Base-by-base conservation (phyloP, 441 rosid genomes). In the Erodium chrysanthum region DNA sequence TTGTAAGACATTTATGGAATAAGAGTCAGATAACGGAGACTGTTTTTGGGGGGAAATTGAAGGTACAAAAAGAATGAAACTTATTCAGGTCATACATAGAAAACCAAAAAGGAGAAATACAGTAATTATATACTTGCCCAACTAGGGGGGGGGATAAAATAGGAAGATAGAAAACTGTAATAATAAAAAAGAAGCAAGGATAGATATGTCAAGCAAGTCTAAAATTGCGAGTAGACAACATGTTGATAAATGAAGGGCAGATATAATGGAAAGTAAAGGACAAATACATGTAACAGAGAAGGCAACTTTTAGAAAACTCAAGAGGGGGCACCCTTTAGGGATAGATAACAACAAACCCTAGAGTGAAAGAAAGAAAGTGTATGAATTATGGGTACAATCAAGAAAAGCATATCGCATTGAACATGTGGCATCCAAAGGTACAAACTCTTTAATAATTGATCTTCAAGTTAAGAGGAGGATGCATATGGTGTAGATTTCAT, bases 1-100 rank as follows among this genome's bases (percentile, higher is more conserved):
- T 33, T 42, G 17, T 59, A 35, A 66, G 65, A 70, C 48, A 69
- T 48, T 20, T 20, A 46, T 40, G 15, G 0, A 60, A 35, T 48
- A 14, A 67, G 44, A 56, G 14, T 52, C 21, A 35, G 31, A 33
- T 73, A 22, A 8, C 14, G 56, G 52, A 31, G 17, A 40, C 56
- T 35, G 25, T 50, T 56, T 11, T 29, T 15, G 65, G 35, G 37
- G 37, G 42, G 9, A 71, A 37, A 64, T 21, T 3, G 37, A 65
- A 22, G 40, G 18, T 14, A 17, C 40, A 1, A 12, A 70, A 65
- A 22, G 29, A 23, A 9, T 10, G 22, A 17, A 20, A 58, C 72
- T 60, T 59, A 20, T 59, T 40, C 65, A 61, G 8, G 37, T 33
- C 7, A 33, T 61, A 61, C 31, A 27, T 25, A 27, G n/a, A 61